Base-by-base conservation (phyloP, 1,284 basidiomycete species). In the Pyrrhoderma noxium region DNA sequence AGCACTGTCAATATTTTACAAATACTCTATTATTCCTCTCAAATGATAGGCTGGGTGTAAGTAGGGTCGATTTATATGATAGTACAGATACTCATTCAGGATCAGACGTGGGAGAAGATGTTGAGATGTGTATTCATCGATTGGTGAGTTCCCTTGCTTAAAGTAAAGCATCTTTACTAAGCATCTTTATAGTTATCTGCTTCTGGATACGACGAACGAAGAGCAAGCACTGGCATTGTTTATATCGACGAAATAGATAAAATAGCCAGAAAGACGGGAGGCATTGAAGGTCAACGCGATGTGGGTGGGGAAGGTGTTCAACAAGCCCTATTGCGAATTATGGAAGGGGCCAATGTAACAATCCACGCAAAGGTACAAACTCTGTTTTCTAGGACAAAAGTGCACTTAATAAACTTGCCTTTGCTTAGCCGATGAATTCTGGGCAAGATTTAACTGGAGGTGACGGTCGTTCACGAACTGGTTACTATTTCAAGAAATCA, bases 161-260 rank as follows among this genome's bases (percentile, higher is more conserved):
- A 47, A 38, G 31, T 16, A 40, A 8, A 8, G 31, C 22, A 22
- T 41, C 25, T 37, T 14, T 40, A 40, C 5, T 40, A 31, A 5
- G 27, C 31, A 46, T 5, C 51, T 51, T 8, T 48, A 47, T 58
- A 89, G 83, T 68, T 93, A 2, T 89, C 93, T 75, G 84, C 88
- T 14, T 84, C 93, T 4, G 84, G 89, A 53, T 92, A 85, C 73
- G 89, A 96, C 66, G 84, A 89, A n/a, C 65, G 77, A 45, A 80
- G 86, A 49, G 89, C 89, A 58, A 92, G 89, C 61, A 81, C 82
- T 60, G 93, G 93, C 2, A 97, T 98, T 53, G 85, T 97, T 18
- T 95, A 94, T 65, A 94, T 98, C 47, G 95, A 98, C 62, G 95
- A 98, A 70, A 74, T 94, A 1, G 94, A 98, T 70, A 98, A 97